Evolutionary conservation across 345 rosid genomes (phyloP).

Genomic region (Dipteronia dyeriana): DNA sequence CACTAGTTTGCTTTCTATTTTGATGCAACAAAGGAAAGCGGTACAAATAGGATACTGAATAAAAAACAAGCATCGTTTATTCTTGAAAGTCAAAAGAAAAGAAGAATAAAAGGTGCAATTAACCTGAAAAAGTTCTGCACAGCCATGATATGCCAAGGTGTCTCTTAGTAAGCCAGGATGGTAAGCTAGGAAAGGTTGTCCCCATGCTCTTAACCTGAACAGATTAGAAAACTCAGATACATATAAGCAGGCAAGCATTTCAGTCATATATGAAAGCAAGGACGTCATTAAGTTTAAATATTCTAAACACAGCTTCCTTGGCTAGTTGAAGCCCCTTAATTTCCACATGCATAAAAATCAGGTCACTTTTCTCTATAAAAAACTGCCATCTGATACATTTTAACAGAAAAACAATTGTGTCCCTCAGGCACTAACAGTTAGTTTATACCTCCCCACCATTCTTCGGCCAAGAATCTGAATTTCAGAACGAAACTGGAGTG

Average conservation of each 20-base stretch:
- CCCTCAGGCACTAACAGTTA: constrained; percentile 6
- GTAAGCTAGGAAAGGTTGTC: constrained; percentile 80
- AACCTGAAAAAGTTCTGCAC: constrained; percentile 99
- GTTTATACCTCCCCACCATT: constrained; percentile 82
- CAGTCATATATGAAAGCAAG: neutral
- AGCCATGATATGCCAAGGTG: constrained; percentile 93
- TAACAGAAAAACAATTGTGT: constrained; percentile 5
- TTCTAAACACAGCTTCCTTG: neutral
- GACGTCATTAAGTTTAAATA: neutral
- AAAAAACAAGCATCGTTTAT: neutral
- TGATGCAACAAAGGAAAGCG: neutral
- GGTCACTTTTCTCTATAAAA: neutral
- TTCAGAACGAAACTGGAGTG: constrained; percentile 87
- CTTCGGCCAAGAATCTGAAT: constrained; percentile 71
- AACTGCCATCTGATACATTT: neutral
- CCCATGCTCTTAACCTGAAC: constrained; percentile 72
- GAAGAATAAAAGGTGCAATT: constrained; percentile 26
- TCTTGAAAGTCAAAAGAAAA: constrained; percentile 10
- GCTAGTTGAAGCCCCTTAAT: neutral
- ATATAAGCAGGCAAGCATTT: constrained; percentile 17
- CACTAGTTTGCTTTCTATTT: neutral
- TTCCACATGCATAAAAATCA: neutral
- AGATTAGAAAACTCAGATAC: constrained; percentile 18
- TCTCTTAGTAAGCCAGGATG: constrained; percentile 90
- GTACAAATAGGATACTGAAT: neutral